Conservation (phyloP, 2,329 filamentous ascomycete genomes). For the Beauveria australis region DNA sequence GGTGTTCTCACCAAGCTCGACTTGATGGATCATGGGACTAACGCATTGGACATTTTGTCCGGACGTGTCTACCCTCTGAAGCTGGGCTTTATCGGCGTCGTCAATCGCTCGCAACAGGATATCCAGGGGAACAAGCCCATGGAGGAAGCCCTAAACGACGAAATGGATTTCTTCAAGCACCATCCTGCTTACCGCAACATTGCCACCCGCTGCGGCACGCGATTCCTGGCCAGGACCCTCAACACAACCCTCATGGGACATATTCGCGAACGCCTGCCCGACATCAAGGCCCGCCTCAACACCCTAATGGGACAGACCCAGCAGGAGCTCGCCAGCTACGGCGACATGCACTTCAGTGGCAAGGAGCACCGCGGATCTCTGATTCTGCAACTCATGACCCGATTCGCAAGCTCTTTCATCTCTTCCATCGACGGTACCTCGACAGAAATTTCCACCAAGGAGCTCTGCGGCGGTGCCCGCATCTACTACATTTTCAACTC, state of each 20-base stretch:
- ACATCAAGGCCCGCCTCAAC: slow-evolving; percentile 96
- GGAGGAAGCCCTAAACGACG: slow-evolving; percentile 79
- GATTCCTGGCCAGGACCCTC: slow-evolving; percentile 87
- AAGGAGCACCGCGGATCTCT: slow-evolving; percentile 94
- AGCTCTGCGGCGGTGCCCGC: slow-evolving; percentile 85
- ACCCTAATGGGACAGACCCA: slow-evolving; percentile 99
- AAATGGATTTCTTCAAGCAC: slow-evolving; percentile 92
- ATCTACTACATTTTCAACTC: slow-evolving; percentile 99
- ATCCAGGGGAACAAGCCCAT: slow-evolving; percentile 96
- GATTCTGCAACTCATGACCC: slow-evolving; percentile 95
- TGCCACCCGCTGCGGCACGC: slow-evolving; percentile 84
- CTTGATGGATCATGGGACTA: slow-evolving; percentile 97
- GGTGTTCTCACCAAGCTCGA: slow-evolving; percentile 96
- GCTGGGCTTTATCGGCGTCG: slow-evolving; percentile 93
- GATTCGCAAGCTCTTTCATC: slow-evolving; percentile 95
- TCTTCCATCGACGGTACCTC: slow-evolving; percentile 98
- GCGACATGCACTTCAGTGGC: slow-evolving; percentile 93
- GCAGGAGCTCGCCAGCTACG: slow-evolving; percentile 95
- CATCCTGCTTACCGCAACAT: slow-evolving; percentile 97
- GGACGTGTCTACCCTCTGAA: slow-evolving; percentile 95
- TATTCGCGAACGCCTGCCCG: slow-evolving; percentile 88
- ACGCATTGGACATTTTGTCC: slow-evolving; percentile 94
- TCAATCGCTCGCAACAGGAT: slow-evolving; percentile 96
- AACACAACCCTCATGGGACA: slow-evolving; percentile 94
- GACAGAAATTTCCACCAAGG: slow-evolving; percentile 96